These are phyloP conservation scores for Ilyonectria mors-panacis DNA, from an alignment of 2,329 filamentous ascomycete species.

Conservation along the genomic window DNA sequence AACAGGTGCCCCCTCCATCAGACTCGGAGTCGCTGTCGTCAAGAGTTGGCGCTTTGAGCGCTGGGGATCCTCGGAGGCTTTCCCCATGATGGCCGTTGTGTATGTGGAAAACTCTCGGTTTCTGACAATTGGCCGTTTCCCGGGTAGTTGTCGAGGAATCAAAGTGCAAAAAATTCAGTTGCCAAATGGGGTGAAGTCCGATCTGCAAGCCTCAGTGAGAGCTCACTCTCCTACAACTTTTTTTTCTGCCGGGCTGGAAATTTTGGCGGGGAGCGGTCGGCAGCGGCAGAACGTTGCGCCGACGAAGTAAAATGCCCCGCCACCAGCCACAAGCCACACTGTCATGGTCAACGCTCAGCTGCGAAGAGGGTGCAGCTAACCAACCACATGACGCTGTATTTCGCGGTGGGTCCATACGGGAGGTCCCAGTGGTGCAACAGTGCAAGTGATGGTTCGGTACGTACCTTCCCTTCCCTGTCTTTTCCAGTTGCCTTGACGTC, in stretches of 20 bases:
- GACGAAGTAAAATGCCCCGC: constrained; percentile 28
- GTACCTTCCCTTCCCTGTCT: constrained; percentile 24
- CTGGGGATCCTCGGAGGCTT: constrained; percentile 50
- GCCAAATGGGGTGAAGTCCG: background rate
- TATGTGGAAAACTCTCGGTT: background rate
- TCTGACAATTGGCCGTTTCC: background rate
- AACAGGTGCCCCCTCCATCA: constrained; percentile 58
- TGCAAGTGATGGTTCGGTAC: constrained; percentile 22
- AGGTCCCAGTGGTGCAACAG: constrained; percentile 16
- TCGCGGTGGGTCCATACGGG: constrained; percentile 8
- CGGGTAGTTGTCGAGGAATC: background rate
- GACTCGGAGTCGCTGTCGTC: constrained; percentile 68
- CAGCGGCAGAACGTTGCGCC: constrained; percentile 31
- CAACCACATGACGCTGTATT: constrained; percentile 28
- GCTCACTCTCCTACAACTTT: constrained; percentile 42
- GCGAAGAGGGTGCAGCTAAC: background rate
- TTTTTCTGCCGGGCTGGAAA: constrained; percentile 50
- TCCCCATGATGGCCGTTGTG: constrained; percentile 32
- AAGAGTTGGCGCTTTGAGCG: constrained; percentile 65
- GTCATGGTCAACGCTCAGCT: background rate
- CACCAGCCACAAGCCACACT: constrained; percentile 24
- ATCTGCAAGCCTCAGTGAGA: constrained; percentile 34
- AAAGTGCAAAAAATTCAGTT: constrained; percentile 11
- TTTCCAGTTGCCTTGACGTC: constrained; percentile 32
- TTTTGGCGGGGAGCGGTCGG: constrained; percentile 52